phyloP scores from a whole-genome alignment of 495 filamentous ascomycete genomes.

The Penicillium argentinense region DNA sequence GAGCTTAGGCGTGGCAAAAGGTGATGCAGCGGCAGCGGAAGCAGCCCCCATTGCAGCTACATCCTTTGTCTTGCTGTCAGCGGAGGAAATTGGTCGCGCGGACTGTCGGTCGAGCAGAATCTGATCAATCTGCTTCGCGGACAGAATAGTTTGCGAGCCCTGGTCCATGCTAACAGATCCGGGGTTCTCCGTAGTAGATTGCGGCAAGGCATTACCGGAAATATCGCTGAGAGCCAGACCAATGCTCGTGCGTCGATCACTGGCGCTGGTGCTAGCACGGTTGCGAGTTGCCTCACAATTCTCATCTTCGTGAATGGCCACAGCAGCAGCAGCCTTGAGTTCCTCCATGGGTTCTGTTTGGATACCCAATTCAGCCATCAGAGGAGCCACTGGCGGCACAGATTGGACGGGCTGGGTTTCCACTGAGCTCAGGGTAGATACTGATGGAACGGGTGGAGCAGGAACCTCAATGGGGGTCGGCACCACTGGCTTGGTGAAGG shows the following conservation, averaged over 20 bases:
- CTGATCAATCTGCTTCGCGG: constrained; percentile 68
- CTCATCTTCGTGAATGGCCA: constrained; percentile 55
- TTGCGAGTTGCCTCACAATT: constrained; percentile 42
- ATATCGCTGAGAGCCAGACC: constrained; percentile 44
- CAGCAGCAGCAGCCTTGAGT: constrained; percentile 15
- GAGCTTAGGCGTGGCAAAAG: constrained; percentile 40
- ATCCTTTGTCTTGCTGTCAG: constrained; percentile 34
- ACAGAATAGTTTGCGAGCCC: constrained; percentile 71
- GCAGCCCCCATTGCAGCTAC: constrained; percentile 18
- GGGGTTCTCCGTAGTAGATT: constrained; percentile 24
- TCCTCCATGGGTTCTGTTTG: constrained; percentile 26
- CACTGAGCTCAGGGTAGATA: constrained; percentile 41
- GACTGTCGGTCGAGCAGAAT: constrained; percentile 52
- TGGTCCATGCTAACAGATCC: constrained; percentile 60
- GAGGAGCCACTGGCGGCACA: constrained; percentile 18
- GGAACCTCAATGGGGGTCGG: constrained; percentile 18
- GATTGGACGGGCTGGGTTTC: constrained; percentile 40
- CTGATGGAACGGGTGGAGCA: constrained; percentile 21
- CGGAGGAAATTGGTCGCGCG: constrained; percentile 32
- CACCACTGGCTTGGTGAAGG: constrained; percentile 38
- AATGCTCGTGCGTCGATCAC: constrained; percentile 42
- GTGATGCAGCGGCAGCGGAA: constrained; percentile 17
- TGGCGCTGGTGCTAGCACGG: constrained; percentile 30
- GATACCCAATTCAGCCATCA: constrained; percentile 17
- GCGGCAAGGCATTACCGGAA: constrained; percentile 43